These are phyloP conservation scores for Pseudogymnoascus sp. DNA, from an alignment of 2,329 filamentous ascomycete species.

Conservation along the genomic window DNA sequence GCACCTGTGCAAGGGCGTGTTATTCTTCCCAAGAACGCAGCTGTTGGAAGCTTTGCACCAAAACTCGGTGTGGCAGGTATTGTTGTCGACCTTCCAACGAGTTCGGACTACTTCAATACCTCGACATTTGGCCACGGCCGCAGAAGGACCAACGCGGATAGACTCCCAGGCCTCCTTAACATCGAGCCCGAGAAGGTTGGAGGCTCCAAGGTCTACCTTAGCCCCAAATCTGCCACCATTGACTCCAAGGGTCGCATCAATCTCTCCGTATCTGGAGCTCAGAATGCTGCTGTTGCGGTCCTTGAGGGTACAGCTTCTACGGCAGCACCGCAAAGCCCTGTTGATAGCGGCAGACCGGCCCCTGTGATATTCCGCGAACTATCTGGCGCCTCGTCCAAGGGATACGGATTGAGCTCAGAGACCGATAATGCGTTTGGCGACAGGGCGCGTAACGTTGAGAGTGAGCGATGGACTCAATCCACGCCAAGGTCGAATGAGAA, in stretches of 20 bases:
- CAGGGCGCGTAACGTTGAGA: background rate
- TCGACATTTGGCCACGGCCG: conserved; percentile 11
- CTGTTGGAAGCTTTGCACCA: conserved; percentile 21
- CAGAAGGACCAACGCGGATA: conserved; percentile 7
- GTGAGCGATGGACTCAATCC: background rate
- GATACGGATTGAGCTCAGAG: background rate
- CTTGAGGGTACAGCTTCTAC: conserved; percentile 18
- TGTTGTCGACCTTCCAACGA: conserved; percentile 20
- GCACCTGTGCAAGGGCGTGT: conserved; percentile 52
- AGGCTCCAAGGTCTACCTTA: conserved; percentile 26
- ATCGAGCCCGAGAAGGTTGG: conserved; percentile 26
- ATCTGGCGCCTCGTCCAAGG: background rate
- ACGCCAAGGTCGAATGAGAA: background rate
- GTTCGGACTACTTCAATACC: conserved; percentile 9
- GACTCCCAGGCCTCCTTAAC: conserved; percentile 16
- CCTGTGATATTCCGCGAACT: background rate
- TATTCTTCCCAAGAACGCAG: conserved; percentile 38
- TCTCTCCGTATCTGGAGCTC: conserved; percentile 20
- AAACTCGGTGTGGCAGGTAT: conserved; percentile 28
- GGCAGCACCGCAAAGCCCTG: background rate
- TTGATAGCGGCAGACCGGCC: background rate
- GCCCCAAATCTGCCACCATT: conserved; percentile 22
- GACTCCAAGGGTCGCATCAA: conserved; percentile 25
- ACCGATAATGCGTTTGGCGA: background rate
- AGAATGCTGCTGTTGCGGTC: conserved; percentile 24